Percentiles rank a stretch among this genome's conserved stretches.
Evolutionary conservation across 768 basidiomycete genomes (phyloP).

Genomic region (Sarcomyxa edulis): DNA sequence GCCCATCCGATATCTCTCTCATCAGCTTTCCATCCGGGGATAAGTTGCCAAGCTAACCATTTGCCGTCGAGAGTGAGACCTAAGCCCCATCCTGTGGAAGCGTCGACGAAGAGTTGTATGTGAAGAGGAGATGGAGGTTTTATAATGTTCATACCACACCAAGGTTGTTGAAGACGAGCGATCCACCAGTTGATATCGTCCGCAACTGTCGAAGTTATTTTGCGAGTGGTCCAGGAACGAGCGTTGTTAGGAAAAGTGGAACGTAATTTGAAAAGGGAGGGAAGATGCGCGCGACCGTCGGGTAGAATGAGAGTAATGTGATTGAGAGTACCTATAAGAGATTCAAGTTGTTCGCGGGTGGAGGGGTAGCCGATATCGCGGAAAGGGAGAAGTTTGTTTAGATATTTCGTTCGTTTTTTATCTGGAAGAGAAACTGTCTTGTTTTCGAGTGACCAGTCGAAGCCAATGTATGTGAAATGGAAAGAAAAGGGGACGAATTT

Average conservation of each 20-base stretch:
- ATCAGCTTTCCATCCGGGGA: conserved; percentile 9
- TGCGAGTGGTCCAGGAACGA: not conserved
- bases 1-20: conserved; percentile 20
- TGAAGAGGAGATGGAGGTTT: conserved; percentile 1
- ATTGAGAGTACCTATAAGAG: conserved; percentile 22
- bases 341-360: conserved; percentile 5
- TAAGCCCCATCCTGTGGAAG: conserved; percentile 15
- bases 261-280: conserved; percentile 19
- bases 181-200: conserved; percentile 25
- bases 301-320: conserved; percentile 22
- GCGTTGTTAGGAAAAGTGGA: conserved; percentile 6
- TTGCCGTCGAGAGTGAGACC: conserved; percentile 9
- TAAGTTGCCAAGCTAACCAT: conserved; percentile 16
- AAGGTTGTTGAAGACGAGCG: not conserved
- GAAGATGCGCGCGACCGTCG: conserved; percentile 13
- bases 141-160: not conserved
- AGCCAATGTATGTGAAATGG: conserved; percentile 20
- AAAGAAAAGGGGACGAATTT: conserved; percentile 13
- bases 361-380: not conserved
- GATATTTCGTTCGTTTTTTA: not conserved
- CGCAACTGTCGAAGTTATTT: conserved; percentile 12
- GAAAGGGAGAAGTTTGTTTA: not conserved
- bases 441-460: conserved; percentile 21
- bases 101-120: conserved; percentile 15
- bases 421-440: conserved; percentile 16